A percentile compares a stretch with the other conserved stretches of the same genome.
These are phyloP conservation scores for Choiromyces venosus DNA, from an alignment of 495 filamentous ascomycete genomes.

Conservation along the genomic window DNA sequence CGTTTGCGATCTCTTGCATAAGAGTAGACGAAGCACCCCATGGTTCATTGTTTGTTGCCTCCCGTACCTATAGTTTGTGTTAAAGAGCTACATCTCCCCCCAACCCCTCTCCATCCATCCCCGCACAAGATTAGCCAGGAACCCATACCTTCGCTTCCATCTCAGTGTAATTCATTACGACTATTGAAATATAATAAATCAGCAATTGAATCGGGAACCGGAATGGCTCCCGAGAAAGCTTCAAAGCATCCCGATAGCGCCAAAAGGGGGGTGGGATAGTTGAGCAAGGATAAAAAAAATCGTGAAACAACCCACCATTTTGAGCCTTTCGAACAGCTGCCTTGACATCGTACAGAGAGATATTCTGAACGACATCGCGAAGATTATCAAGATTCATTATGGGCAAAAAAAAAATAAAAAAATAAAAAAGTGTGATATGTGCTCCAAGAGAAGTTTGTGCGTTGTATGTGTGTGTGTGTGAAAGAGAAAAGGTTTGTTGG, in stretches of 20 bases:
- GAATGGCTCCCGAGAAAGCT: conserved; percentile 3
- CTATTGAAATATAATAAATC: conserved; percentile 46
- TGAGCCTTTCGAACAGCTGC: conserved; percentile 95
- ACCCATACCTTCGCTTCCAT: conserved; percentile 87
- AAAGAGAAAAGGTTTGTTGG: neutral
- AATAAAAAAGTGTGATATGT: no score
- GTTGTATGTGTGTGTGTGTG: neutral
- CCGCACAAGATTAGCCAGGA: conserved; percentile 9
- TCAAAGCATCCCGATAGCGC: conserved; percentile 5
- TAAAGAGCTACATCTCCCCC: conserved; percentile 35
- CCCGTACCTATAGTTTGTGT: conserved; percentile 61
- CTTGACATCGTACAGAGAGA: conserved; percentile 95
- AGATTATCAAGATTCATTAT: conserved; percentile 50
- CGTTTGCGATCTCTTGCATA: conserved; percentile 97
- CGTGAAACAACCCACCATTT: conserved; percentile 67
- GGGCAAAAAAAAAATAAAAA: no score
- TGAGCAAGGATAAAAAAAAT: neutral
- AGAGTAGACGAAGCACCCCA: conserved; percentile 87
- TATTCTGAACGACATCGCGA: conserved; percentile 83
- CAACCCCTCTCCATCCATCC: conserved; percentile 11
- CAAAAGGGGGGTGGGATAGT: conserved; percentile 16
- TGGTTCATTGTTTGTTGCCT: conserved; percentile 96
- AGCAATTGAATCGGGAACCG: neutral
- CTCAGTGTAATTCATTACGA: conserved; percentile 99
- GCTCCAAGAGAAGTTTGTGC: neutral